phyloP scores from a whole-genome alignment of 2,329 filamentous ascomycete genomes.

The Polytolypa hystricis region DNA sequence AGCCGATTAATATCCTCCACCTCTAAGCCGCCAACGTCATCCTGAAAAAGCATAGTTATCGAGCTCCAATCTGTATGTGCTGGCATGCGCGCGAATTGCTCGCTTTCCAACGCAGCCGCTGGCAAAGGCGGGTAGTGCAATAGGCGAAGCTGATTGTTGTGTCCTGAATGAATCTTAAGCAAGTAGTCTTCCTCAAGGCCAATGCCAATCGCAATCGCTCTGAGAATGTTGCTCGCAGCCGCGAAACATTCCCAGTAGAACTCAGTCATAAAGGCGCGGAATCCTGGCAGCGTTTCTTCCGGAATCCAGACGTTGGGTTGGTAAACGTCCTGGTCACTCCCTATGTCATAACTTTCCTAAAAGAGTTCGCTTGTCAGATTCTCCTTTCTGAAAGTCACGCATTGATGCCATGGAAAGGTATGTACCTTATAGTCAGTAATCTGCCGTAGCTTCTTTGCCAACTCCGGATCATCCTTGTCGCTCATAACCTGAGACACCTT shows the following conservation, averaged over 20 bases:
- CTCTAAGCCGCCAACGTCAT: conserved; percentile 41
- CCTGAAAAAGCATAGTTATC: conserved; percentile 46
- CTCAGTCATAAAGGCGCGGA: conserved; percentile 36
- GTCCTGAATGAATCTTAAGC: conserved; percentile 41
- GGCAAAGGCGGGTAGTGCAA: conserved; percentile 47
- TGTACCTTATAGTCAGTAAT: conserved; percentile 43
- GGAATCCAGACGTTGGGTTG: conserved; percentile 44
- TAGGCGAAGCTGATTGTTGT: conserved; percentile 50
- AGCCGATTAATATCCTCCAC: conserved; percentile 33
- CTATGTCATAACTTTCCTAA: conserved; percentile 44
- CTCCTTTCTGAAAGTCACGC: too few relatives aligned
- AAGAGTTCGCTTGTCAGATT: background rate
- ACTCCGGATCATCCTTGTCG: conserved; percentile 31
- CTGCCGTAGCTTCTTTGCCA: conserved; percentile 32
- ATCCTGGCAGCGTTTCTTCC: conserved; percentile 34
- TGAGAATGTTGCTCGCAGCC: conserved; percentile 34
- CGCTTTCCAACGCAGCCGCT: conserved; percentile 32
- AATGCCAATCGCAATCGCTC: conserved; percentile 38
- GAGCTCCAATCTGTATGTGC: conserved; percentile 46
- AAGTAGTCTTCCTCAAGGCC: conserved; percentile 36
- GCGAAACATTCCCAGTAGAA: conserved; percentile 42
- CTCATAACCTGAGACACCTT: conserved; percentile 40
- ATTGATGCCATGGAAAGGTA: background rate
- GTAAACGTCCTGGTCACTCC: conserved; percentile 33
- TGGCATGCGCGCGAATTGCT: conserved; percentile 38